Percentiles rank a stretch among this genome's conserved stretches.
phyloP scores from a whole-genome alignment of 108 stramenopile genomes.

The Fistulifera pelliculosa region DNA sequence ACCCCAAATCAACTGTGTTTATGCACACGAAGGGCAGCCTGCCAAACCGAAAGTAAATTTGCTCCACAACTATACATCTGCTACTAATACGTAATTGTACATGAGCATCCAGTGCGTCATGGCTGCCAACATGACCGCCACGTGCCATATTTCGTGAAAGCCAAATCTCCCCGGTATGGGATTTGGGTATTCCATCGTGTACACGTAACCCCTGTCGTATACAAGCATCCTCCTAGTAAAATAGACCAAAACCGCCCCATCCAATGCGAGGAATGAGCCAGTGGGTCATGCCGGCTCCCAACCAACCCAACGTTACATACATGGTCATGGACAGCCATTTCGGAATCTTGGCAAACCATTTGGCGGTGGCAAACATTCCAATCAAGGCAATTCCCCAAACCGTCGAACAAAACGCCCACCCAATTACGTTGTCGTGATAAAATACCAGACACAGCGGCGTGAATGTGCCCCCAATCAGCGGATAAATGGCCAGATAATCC shows the following conservation, averaged over 20 bases:
- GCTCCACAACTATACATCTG: no score
- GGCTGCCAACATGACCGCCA: constrained; percentile 56
- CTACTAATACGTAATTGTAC: constrained; percentile 50
- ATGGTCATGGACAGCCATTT: constrained; percentile 74
- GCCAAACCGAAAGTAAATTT: no score
- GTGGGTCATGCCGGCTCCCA: constrained; percentile 51
- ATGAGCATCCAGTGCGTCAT: constrained; percentile 55
- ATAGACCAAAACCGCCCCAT: constrained; percentile 29
- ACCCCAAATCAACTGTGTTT: no score
- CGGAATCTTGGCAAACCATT: constrained; percentile 36
- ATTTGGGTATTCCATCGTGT: constrained; percentile 47
- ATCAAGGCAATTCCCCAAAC: constrained; percentile 54
- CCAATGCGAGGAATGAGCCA: constrained; percentile 41
- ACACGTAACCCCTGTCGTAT: constrained; percentile 58
- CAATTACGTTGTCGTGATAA: constrained; percentile 47
- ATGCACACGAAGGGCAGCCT: no score
- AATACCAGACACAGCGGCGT: constrained; percentile 73
- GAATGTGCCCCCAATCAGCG: constrained; percentile 76
- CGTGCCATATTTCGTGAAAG: constrained; percentile 80
- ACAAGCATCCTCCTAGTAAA: constrained; percentile 50
- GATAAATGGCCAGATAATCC: constrained; percentile 76
- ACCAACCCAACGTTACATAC: constrained; percentile 78
- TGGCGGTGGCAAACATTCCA: constrained; percentile 51
- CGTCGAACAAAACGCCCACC: constrained; percentile 64
- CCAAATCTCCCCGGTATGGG: constrained; percentile 63